Base-by-base conservation (phyloP, 1,139 yeast genomes). In the Taphrina betulina region DNA sequence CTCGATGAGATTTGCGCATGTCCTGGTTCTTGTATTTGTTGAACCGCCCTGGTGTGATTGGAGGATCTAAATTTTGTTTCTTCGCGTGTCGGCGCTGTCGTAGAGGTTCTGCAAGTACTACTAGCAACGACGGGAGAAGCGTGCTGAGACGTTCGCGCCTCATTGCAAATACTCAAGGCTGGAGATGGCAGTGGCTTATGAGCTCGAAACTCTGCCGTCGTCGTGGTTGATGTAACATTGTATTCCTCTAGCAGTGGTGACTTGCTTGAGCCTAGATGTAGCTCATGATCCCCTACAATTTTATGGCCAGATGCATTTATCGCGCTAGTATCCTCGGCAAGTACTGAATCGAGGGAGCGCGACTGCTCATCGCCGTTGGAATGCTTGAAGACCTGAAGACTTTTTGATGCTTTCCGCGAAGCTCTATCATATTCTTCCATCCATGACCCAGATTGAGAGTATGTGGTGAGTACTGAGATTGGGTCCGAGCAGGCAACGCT, bases 361-460 rank as follows among this genome's bases (percentile, higher is more conserved):
- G 43, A 10, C n/a, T 14, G n/a, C 14, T 24, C 35, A 12, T 52
- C 45, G 5, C 28, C 14, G n/a, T 37, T 37, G 24, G 45, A 36
- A 35, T 44, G 35, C 19, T 53, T 53, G 57, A 53, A 53, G 12
- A 53, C 45, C 12, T 53, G 46, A 3, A 53, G 34, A 35, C 57
- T 53, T 19, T 44, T 37, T 10, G 46, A 37, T 5, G 57, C 57
- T 22, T 53, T 53, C 5, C 57, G 57, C 4, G 53, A 34, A 12
- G 45, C 40, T 31, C 56, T 42, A 24, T 42, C 56, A 20, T 37
- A 43, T 35, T 52, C 56, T 41, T 52, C 51, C 48, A 43, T 43
- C 48, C 48, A 43, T 43, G 45, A 14, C 16, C 19, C 16, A 8
- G 10, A 28, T n/a, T n/a, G n/a, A n/a, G n/a, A n/a, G n/a, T n/a